Conservation (phyloP, 305 asterid genomes). For the Solanum hybrid region DNA sequence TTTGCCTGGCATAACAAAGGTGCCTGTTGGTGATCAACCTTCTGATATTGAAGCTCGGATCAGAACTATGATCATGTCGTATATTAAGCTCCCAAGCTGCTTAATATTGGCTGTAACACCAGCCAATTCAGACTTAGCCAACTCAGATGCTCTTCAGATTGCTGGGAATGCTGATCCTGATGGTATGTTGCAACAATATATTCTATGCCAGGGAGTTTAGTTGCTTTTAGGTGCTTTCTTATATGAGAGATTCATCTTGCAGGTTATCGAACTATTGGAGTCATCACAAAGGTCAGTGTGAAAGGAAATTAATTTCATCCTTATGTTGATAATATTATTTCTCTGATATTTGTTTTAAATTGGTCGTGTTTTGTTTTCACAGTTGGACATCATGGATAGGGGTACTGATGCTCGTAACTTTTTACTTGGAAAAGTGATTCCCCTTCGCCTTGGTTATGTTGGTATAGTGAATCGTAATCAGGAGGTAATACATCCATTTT, state of each 20-base stretch:
- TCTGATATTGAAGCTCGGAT: constrained; percentile 95
- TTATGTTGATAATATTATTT: not conserved
- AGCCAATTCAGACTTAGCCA: constrained; percentile 91
- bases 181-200: constrained; percentile 31
- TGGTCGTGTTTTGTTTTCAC: constrained; percentile 23
- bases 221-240: not conserved
- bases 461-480: constrained; percentile 98
- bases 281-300: constrained; percentile 67
- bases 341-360: not conserved
- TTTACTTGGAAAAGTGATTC: constrained; percentile 92
- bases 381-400: constrained; percentile 99
- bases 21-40: constrained; percentile 98
- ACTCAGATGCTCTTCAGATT: constrained; percentile 98
- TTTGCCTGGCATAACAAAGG: constrained; percentile 93
- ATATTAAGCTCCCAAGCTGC: constrained; percentile 76
- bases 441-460: constrained; percentile 94
- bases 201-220: not conserved
- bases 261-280: constrained; percentile 90
- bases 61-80: constrained; percentile 97
- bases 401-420: constrained; percentile 98
- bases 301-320: not conserved
- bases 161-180: constrained; percentile 99
- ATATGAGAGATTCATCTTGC: constrained; percentile 20
- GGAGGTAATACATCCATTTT: constrained; percentile 48
- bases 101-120: constrained; percentile 94